A percentile compares a stretch with the other conserved stretches of the same genome.
Evolutionary conservation across 2,329 filamentous ascomycete species (phyloP).

Genomic region (Leptographium flavum): DNA sequence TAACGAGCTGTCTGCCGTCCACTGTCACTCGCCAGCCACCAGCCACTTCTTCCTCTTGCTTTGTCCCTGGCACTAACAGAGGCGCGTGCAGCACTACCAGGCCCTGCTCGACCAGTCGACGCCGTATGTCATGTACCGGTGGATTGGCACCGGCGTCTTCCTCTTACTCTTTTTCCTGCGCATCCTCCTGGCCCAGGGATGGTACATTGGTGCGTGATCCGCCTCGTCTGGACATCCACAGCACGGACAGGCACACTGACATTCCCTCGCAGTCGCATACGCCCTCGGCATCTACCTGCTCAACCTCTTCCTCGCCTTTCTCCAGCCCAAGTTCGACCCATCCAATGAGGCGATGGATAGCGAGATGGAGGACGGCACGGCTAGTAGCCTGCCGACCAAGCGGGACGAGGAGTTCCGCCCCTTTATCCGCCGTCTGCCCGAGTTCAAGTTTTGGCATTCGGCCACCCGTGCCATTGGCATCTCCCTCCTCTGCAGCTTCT

Average conservation of each 20-base stretch:
- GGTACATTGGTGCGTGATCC: slow-evolving; percentile 72
- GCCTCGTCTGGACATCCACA: background rate
- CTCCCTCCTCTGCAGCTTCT: slow-evolving; percentile 81
- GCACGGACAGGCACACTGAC: background rate
- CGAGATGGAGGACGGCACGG: slow-evolving; percentile 86
- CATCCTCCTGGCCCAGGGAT: slow-evolving; percentile 86
- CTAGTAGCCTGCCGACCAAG: slow-evolving; percentile 76
- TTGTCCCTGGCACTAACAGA: background rate
- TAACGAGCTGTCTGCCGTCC: too few species aligned
- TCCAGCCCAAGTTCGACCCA: slow-evolving; percentile 97
- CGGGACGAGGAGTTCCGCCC: slow-evolving; percentile 95
- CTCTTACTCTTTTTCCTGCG: slow-evolving; percentile 75
- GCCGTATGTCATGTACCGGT: slow-evolving; percentile 78
- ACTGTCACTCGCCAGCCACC: too few species aligned
- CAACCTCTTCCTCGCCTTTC: slow-evolving; percentile 96
- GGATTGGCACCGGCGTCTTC: slow-evolving; percentile 65
- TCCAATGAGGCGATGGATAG: slow-evolving; percentile 83
- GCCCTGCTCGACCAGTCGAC: slow-evolving; percentile 86
- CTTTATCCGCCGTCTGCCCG: slow-evolving; percentile 87
- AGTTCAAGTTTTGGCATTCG: slow-evolving; percentile 99
- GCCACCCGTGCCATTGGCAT: slow-evolving; percentile 78
- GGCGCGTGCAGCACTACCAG: slow-evolving; percentile 64
- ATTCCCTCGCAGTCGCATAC: slow-evolving; percentile 61
- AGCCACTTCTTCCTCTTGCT: background rate
- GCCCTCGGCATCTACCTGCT: slow-evolving; percentile 96